These are phyloP conservation scores for Scedosporium boydii DNA, from an alignment of 2,329 filamentous ascomycete genomes.

Conservation along the genomic window DNA sequence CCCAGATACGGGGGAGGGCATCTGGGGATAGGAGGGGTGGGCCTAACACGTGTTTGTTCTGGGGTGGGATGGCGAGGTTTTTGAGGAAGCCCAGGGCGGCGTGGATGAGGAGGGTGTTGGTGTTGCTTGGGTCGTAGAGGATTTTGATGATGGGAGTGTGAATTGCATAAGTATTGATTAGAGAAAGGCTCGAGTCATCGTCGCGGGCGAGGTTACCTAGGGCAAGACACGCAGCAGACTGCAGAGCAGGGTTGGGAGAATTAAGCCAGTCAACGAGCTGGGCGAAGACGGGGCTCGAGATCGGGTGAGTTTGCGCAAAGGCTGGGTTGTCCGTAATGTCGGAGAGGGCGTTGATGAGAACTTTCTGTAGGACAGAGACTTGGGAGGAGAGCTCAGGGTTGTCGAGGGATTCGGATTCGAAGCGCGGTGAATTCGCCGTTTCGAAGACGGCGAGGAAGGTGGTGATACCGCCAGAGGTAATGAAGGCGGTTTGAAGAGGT, in stretches of 20 bases:
- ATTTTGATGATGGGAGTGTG: slow-evolving; percentile 35
- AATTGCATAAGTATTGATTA: slow-evolving; percentile 33
- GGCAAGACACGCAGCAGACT: slow-evolving; percentile 49
- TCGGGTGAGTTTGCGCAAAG: slow-evolving; percentile 32
- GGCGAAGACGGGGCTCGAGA: slow-evolving; percentile 30
- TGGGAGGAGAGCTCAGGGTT: slow-evolving; percentile 26
- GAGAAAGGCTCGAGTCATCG: slow-evolving; percentile 39
- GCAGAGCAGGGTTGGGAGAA: slow-evolving; percentile 31
- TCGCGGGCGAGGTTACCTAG: slow-evolving; percentile 54
- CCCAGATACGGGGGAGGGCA: slow-evolving; percentile 45
- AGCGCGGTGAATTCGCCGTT: slow-evolving; percentile 31
- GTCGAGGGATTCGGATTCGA: slow-evolving; percentile 28
- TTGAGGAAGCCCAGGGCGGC: slow-evolving; percentile 51
- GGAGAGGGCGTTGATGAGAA: slow-evolving; percentile 41
- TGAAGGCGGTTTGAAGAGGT: slow-evolving; percentile 37
- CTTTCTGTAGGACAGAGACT: slow-evolving; percentile 26
- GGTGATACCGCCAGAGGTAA: slow-evolving; percentile 27
- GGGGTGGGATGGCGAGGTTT: slow-evolving; percentile 49
- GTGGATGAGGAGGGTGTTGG: slow-evolving; percentile 44
- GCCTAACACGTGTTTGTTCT: slow-evolving; percentile 44
- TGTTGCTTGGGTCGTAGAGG: slow-evolving; percentile 29
- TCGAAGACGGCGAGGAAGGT: slow-evolving; percentile 39
- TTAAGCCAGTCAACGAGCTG: slow-evolving; percentile 39
- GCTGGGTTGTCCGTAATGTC: slow-evolving; percentile 41
- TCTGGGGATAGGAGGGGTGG: slow-evolving; percentile 31